Percentiles rank a stretch among this genome's conserved stretches.
Conservation (phyloP, 805 yeast genomes). For the Teunomyces kruisii region DNA sequence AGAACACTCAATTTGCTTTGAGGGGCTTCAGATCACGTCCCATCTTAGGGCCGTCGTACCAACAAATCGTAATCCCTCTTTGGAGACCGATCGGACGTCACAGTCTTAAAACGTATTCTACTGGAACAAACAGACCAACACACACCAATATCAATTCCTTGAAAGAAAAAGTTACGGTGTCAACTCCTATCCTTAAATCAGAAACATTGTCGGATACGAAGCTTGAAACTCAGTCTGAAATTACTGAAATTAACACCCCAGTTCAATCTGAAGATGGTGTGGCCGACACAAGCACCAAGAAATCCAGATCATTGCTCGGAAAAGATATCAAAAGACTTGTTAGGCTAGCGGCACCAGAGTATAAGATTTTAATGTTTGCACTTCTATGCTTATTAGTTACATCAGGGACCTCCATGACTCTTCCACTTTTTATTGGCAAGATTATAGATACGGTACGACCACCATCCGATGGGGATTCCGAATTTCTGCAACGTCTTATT, state of each 20-base stretch:
- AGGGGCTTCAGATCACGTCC: background rate
- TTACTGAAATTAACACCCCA: background rate
- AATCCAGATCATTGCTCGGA: background rate
- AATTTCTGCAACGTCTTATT: slow-evolving; percentile 8
- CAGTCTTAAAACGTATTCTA: background rate
- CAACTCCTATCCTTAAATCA: background rate
- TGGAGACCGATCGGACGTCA: background rate
- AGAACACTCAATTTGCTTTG: background rate
- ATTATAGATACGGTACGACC: slow-evolving; percentile 69
- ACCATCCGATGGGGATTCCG: slow-evolving; percentile 11
- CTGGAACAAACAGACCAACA: background rate
- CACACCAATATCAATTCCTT: background rate
- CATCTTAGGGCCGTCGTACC: background rate
- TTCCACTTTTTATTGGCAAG: slow-evolving; percentile 84
- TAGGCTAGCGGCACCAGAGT: slow-evolving; percentile 14
- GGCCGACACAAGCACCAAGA: background rate
- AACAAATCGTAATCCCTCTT: background rate
- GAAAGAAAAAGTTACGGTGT: background rate
- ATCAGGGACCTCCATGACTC: slow-evolving; percentile 75
- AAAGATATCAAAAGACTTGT: slow-evolving; percentile 24
- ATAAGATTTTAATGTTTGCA: slow-evolving; percentile 41
- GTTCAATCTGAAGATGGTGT: background rate
- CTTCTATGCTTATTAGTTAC: slow-evolving; percentile 63
- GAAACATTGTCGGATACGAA: background rate
- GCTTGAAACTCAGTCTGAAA: background rate